Conservation (phyloP, 306 rosid genomes). For the Purshia tridentata region DNA sequence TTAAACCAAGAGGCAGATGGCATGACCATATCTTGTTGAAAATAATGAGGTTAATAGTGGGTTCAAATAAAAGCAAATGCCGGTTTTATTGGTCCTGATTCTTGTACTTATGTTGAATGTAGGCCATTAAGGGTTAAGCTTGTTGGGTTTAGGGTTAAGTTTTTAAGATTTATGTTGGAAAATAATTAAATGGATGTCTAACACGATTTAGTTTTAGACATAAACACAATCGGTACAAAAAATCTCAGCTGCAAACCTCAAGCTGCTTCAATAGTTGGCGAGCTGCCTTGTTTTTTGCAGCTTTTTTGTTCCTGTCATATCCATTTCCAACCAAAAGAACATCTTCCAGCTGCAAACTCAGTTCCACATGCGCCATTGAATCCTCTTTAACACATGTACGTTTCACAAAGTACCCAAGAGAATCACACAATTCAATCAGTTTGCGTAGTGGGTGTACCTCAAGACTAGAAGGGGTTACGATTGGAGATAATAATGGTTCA, state of each 20-base stretch:
- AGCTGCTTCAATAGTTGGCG: slow-evolving; percentile 58
- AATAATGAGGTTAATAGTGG: too few relatives aligned
- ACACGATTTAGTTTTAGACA: too few relatives aligned
- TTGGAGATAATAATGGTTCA: slow-evolving; percentile 73
- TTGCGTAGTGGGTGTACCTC: slow-evolving; percentile 69
- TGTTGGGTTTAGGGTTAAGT: too few relatives aligned
- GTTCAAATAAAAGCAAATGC: too few relatives aligned
- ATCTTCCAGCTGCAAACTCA: slow-evolving; percentile 66
- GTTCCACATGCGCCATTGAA: slow-evolving; percentile 41
- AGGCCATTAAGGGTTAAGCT: too few relatives aligned
- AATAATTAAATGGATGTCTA: too few relatives aligned
- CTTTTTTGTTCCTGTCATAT: slow-evolving; percentile 46
- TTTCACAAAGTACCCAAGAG: slow-evolving; percentile 70
- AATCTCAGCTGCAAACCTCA: slow-evolving; percentile 41
- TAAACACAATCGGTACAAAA: too few relatives aligned
- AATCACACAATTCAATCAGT: slow-evolving; percentile 58
- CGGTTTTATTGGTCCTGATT: too few relatives aligned
- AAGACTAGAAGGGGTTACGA: slow-evolving; percentile 86
- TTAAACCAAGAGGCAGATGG: too few relatives aligned
- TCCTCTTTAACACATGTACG: slow-evolving; percentile 57
- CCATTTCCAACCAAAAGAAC: slow-evolving; percentile 52
- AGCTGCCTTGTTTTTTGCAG: slow-evolving; percentile 78
- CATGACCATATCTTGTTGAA: too few relatives aligned
- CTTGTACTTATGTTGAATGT: too few relatives aligned
- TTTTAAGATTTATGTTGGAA: too few relatives aligned